phyloP scores from a whole-genome alignment of 495 filamentous ascomycete genomes.

The Trichoderma parareesei region DNA sequence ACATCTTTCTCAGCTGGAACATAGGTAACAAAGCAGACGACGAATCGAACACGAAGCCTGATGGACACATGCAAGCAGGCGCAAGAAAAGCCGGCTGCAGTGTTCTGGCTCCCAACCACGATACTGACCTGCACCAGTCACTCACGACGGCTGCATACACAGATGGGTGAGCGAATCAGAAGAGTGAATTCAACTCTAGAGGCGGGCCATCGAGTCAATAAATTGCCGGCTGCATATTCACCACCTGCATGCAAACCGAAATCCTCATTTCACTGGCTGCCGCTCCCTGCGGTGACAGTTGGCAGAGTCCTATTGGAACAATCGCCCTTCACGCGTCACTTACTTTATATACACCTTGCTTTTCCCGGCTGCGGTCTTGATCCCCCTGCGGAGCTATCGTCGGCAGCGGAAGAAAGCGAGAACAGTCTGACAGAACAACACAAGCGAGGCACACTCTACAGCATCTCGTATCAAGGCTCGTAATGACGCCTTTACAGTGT shows the following conservation, averaged over 20 bases:
- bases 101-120: background rate
- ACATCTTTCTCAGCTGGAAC: background rate
- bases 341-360: background rate
- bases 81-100: background rate
- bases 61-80: background rate
- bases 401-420: too few relatives aligned
- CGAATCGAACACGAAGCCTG: background rate
- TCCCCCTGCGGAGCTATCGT: background rate
- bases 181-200: background rate
- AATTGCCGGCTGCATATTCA: background rate
- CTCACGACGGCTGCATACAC: background rate
- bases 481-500: background rate
- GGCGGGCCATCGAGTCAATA: background rate
- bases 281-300: background rate
- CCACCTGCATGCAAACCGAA: constrained; percentile 3
- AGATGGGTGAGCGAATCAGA: background rate
- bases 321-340: background rate
- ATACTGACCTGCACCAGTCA: background rate
- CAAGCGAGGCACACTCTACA: too few relatives aligned
- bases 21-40: background rate
- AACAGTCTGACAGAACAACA: too few relatives aligned
- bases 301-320: constrained; percentile 1
- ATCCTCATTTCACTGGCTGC: background rate
- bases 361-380: background rate
- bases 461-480: background rate